phyloP scores from a whole-genome alignment of 495 filamentous ascomycete species.

The Neurospora sp. region DNA sequence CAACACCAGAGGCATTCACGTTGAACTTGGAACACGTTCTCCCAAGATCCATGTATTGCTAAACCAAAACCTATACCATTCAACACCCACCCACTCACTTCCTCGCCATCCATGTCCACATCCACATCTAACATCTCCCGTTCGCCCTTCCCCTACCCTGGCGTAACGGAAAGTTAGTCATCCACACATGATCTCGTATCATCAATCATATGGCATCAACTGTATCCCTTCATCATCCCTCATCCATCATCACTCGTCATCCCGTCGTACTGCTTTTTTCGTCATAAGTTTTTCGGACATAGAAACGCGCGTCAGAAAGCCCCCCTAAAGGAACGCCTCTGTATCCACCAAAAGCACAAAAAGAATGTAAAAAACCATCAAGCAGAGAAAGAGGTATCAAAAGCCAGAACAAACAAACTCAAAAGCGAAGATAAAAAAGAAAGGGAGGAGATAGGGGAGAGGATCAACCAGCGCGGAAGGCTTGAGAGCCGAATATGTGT shows the following conservation, averaged over 20 bases:
- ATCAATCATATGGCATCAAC: not conserved
- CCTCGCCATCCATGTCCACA: not conserved
- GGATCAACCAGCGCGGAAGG: not conserved
- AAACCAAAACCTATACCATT: not conserved
- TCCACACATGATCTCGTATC: not conserved
- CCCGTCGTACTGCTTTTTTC: not conserved
- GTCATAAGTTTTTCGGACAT: not conserved
- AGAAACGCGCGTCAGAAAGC: slow-evolving; percentile 1
- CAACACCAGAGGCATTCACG: not conserved
- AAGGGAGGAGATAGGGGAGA: not conserved
- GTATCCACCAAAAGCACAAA: not conserved
- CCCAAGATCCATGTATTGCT: not conserved
- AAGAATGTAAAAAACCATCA: not conserved
- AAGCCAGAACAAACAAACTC: not conserved
- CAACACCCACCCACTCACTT: not conserved
- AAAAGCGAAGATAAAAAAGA: not conserved
- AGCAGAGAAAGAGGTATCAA: slow-evolving; percentile 23
- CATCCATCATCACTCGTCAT: slow-evolving; percentile 3
- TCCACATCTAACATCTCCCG: not conserved
- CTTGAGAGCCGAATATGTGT: not conserved
- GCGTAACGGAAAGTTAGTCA: not conserved
- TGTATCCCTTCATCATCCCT: not conserved
- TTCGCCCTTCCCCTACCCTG: not conserved
- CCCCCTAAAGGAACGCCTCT: not conserved
- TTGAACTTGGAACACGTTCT: not conserved